Percentiles rank a stretch among this genome's conserved stretches.
Conservation (phyloP, 2,329 filamentous ascomycete genomes). For the Ambrosiella cleistominuta region DNA sequence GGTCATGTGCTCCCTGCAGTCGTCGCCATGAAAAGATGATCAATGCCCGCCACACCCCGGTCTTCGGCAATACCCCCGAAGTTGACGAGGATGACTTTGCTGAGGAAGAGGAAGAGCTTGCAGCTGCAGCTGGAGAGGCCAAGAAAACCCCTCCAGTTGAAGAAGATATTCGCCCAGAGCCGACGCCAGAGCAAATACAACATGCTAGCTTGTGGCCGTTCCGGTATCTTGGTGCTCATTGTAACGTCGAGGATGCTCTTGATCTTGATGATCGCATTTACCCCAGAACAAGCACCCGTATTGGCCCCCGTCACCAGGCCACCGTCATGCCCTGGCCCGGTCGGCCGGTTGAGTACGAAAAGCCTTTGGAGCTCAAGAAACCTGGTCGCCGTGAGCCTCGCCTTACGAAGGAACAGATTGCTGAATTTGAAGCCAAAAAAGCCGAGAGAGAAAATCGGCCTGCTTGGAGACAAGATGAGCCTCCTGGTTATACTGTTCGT, state of each 20-base stretch:
- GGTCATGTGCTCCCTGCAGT: conserved; percentile 92
- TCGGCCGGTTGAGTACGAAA: conserved; percentile 74
- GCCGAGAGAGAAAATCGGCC: conserved; percentile 63
- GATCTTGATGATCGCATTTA: conserved; percentile 98
- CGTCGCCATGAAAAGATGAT: conserved; percentile 86
- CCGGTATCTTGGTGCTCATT: conserved; percentile 88
- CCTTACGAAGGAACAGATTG: conserved; percentile 60
- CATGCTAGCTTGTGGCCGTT: conserved; percentile 93
- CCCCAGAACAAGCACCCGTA: conserved; percentile 77
- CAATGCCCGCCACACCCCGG: conserved; percentile 71
- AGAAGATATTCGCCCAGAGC: conserved; percentile 34
- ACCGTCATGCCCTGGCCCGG: conserved; percentile 73
- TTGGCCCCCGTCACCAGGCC: conserved; percentile 84
- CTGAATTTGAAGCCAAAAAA: conserved; percentile 67
- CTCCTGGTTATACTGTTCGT: conserved; percentile 64
- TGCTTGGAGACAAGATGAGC: conserved; percentile 87
- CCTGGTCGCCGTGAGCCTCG: conserved; percentile 63
- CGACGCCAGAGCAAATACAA: conserved; percentile 73
- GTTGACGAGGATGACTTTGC: conserved; percentile 50
- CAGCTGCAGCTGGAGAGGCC: conserved; percentile 35
- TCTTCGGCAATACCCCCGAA: conserved; percentile 39
- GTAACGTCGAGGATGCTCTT: conserved; percentile 81
- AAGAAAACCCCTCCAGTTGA: conserved; percentile 22
- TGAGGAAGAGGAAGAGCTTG: conserved; percentile 56
- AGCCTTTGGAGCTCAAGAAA: conserved; percentile 71